phyloP scores from a whole-genome alignment of 2,329 filamentous ascomycete species.

The Calonectria multiphialidica region DNA sequence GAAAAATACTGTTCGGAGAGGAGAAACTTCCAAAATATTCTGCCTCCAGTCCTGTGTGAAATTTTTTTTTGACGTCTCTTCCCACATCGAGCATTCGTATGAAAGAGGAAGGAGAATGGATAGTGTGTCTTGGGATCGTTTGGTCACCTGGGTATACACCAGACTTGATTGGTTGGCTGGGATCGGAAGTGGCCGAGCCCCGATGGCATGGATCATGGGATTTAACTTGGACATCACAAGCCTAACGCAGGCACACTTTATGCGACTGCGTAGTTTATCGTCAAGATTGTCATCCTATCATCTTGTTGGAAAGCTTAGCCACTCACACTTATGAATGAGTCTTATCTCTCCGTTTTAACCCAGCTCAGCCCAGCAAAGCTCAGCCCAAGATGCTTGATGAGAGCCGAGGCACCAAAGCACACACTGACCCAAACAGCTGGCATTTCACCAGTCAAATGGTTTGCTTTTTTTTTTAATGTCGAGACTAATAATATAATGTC shows the following conservation, averaged over 20 bases:
- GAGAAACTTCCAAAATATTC: background rate
- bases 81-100: background rate
- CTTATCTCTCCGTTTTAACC: background rate
- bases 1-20: background rate
- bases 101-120: slow-evolving; percentile 17
- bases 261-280: background rate
- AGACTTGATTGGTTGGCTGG: slow-evolving; percentile 15
- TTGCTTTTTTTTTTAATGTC: too few species aligned
- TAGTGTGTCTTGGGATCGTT: background rate
- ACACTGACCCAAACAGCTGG: too few species aligned
- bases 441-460: too few species aligned
- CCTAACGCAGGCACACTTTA: background rate
- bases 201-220: slow-evolving; percentile 21
- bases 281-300: background rate
- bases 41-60: too few species aligned
- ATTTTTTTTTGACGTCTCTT: background rate
- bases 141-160: slow-evolving; percentile 12
- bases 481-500: too few species aligned
- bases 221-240: background rate
- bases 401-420: too few species aligned
- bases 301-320: too few species aligned
- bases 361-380: too few species aligned
- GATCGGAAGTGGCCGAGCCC: slow-evolving; percentile 23
- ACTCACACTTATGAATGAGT: background rate
- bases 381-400: too few species aligned